Evolutionary conservation across 768 basidiomycete genomes (phyloP), one percentile per base, ranked within the genome.

Genomic region (Russula griseocarnosa): DNA sequence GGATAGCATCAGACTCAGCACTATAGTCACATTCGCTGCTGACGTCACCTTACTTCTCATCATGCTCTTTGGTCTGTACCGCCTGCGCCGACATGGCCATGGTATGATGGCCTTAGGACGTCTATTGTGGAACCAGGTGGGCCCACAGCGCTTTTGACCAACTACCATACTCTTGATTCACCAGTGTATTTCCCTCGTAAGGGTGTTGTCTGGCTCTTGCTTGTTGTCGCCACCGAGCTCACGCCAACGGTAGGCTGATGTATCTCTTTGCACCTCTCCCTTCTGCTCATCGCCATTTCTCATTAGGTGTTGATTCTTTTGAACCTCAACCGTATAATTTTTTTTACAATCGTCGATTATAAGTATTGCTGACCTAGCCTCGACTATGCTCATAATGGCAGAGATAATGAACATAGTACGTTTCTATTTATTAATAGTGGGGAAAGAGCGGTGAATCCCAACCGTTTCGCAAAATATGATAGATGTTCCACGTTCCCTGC

Each of bases 191-290:
- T 6, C 26, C 5, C 11, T 42, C 11, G 11, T 11, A 6, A 56
- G 55, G 55, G 55, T n/a, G 26, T 56, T 40, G 10, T n/a, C 11
- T 56, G 55, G 55, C 20, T 56, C 55, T 18, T 36, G n/a, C 20
- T 54, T 22, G 32, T 13, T 6, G 13, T 40, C 14, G 38, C 18
- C 32, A 18, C 20, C 9, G 34, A 54, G 55, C 13, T 44, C 5
- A n/a, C 20, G 14, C 40, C 55, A 28, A 42, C 11, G 10, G 55
- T 44, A 34, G 3, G 52, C 13, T 20, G 11, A 34, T 36, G 2
- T 6, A 54, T 5, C 4, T 54, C 22, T 13, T 22, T 54, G 32
- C 3, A 13, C n/a, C 11, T 13, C n/a, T 52, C 3, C n/a, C 20
- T 54, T 22, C 13, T 11, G 3, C 7, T 52, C 30, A 32, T 20